Percentiles rank a stretch among this genome's conserved stretches.
Conservation (phyloP, 257 asterid species). For the Thymus mandschuricus region DNA sequence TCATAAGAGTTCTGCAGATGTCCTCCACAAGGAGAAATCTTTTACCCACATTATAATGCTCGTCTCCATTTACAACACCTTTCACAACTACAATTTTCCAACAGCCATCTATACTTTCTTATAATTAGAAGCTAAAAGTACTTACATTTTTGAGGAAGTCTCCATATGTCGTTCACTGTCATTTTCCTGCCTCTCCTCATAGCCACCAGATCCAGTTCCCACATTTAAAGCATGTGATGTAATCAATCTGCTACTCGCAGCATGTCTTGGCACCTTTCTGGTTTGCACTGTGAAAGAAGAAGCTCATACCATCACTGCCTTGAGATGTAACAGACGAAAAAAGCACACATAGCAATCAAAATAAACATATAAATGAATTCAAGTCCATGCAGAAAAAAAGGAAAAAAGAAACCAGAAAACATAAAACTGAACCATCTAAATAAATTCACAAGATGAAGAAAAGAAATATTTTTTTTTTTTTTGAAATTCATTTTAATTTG, state of each 20-base stretch:
- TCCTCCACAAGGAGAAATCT: background rate
- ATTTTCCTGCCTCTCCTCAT: constrained; percentile 35
- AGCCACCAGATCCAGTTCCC: constrained; percentile 39
- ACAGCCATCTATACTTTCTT: constrained; percentile 1
- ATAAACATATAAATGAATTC: background rate
- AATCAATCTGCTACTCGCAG: constrained; percentile 20
- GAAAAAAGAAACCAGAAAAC: background rate
- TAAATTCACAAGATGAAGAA: no score
- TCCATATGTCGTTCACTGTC: constrained; percentile 30
- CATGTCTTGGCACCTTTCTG: constrained; percentile 10
- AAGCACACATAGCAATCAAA: background rate
- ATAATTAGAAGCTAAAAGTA: constrained; percentile 17
- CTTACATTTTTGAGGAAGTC: constrained; percentile 35
- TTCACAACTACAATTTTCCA: background rate
- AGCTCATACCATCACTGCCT: background rate
- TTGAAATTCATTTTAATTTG: no score
- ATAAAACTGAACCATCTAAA: background rate
- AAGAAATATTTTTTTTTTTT: background rate
- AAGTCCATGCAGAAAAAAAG: background rate
- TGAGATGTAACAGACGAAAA: background rate
- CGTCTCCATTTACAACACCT: background rate
- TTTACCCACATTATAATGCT: background rate
- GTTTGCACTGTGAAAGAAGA: constrained; percentile 26
- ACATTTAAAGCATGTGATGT: constrained; percentile 38
- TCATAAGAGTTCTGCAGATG: background rate